phyloP scores from a whole-genome alignment of 805 yeast species.

The Isabelozyma gotoi region DNA sequence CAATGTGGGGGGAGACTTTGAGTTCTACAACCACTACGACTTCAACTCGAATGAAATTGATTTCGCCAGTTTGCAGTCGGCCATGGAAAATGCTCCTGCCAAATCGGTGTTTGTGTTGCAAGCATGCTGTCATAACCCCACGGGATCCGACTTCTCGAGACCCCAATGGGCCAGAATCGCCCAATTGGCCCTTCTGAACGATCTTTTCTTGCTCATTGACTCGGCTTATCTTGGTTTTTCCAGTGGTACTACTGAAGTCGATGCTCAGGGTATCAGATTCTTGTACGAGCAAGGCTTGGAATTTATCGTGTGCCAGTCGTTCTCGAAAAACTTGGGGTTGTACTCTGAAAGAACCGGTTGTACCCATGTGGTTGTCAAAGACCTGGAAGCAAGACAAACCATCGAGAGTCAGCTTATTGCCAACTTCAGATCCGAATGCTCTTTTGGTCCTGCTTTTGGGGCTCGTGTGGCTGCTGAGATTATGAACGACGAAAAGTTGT shows the following conservation, averaged over 20 bases:
- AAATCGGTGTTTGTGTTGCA: constrained; percentile 37
- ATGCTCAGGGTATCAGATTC: constrained; percentile 40
- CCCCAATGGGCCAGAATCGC: constrained; percentile 38
- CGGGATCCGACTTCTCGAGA: constrained; percentile 38
- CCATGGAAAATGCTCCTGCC: constrained; percentile 29
- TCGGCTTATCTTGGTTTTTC: constrained; percentile 45
- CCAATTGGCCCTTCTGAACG: constrained; percentile 19
- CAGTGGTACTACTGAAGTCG: constrained; percentile 60
- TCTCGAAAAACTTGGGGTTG: constrained; percentile 42
- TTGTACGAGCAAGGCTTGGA: constrained; percentile 37
- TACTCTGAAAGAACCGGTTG: constrained; percentile 41
- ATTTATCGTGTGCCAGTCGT: constrained; percentile 41
- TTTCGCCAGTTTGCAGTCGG: constrained; percentile 21
- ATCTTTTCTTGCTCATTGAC: constrained; percentile 34
- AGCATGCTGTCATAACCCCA: constrained; percentile 47
- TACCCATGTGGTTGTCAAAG: constrained; percentile 30
- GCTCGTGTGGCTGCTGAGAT: constrained; percentile 40
- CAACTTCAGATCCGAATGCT: constrained; percentile 39
- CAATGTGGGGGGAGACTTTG: constrained; percentile 24
- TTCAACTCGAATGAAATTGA: constrained; percentile 26
- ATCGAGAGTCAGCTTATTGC: constrained; percentile 26
- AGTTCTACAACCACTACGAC: constrained; percentile 31
- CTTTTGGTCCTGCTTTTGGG: constrained; percentile 49
- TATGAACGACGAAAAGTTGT: constrained; percentile 20
- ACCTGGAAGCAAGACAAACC: constrained; percentile 11